Evolutionary conservation across 1,284 basidiomycete genomes (phyloP).

Genomic region (Melampsora americana): DNA sequence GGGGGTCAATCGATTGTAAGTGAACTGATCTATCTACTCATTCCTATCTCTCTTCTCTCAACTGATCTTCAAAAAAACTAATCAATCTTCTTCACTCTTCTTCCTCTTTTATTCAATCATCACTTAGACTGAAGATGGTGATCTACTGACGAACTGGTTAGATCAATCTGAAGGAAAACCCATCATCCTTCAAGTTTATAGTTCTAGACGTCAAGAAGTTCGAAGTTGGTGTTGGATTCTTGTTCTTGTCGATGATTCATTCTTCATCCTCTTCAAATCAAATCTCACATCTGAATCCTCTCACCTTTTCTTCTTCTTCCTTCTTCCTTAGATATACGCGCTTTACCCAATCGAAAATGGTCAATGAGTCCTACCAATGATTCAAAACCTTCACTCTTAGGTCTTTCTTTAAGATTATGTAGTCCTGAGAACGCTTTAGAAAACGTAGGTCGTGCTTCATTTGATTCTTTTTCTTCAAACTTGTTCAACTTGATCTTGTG

Average conservation of each 20-base stretch:
- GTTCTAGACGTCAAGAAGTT: constrained; percentile 75
- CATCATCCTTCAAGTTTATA: constrained; percentile 82
- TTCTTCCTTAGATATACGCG: constrained; percentile 17
- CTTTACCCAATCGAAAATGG: constrained; percentile 36
- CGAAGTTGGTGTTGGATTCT: constrained; percentile 63
- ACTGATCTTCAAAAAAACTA: no score
- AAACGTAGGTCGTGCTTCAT: constrained; percentile 61
- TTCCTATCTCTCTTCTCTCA: background rate
- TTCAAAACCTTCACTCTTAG: constrained; percentile 69
- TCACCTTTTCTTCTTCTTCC: no score
- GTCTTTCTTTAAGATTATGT: constrained; percentile 85
- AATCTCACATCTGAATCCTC: constrained; percentile 61
- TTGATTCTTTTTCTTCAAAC: constrained; percentile 20
- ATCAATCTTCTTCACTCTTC: no score
- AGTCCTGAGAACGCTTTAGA: constrained; percentile 80
- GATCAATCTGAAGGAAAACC: constrained; percentile 78
- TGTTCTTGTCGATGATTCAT: constrained; percentile 4
- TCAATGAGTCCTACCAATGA: constrained; percentile 43
- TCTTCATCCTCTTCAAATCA: constrained; percentile 80
- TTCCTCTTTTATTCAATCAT: no score
- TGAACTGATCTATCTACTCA: no score
- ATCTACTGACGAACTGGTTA: constrained; percentile 57
- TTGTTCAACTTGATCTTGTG: no score
- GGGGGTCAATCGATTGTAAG: constrained; percentile 59
- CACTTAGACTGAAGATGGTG: constrained; percentile 49